These are phyloP conservation scores for Karstenula rhodostoma DNA, from an alignment of 2,329 filamentous ascomycete species.

Conservation along the genomic window DNA sequence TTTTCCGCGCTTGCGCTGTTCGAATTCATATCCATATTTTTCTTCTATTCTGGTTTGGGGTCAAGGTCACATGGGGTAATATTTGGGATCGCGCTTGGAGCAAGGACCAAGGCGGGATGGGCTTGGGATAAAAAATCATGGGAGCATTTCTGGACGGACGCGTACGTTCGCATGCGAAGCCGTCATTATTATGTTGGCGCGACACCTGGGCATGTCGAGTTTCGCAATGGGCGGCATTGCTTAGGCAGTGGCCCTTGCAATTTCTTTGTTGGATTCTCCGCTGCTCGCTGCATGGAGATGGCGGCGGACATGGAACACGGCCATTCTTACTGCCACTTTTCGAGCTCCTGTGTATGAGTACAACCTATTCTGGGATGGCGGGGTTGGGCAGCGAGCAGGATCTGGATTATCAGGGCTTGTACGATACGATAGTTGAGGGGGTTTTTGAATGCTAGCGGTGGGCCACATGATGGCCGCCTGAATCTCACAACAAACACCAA, in stretches of 20 bases:
- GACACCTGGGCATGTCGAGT: background rate
- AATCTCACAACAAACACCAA: background rate
- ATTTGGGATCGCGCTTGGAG: background rate
- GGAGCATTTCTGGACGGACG: conserved; percentile 4
- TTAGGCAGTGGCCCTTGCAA: background rate
- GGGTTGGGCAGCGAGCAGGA: background rate
- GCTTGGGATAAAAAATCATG: background rate
- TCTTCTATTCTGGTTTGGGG: background rate
- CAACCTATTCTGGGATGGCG: background rate
- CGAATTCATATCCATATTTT: conserved; percentile 1
- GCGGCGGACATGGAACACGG: background rate
- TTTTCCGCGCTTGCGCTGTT: background rate
- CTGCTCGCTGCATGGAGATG: conserved; percentile 1
- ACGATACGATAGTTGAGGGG: background rate
- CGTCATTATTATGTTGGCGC: background rate
- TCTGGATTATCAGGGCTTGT: background rate
- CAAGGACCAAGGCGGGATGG: background rate
- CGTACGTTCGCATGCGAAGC: background rate
- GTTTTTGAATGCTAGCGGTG: background rate
- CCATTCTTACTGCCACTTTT: background rate
- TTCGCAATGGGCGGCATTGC: conserved; percentile 3
- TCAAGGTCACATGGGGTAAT: background rate
- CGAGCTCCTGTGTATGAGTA: conserved; percentile 4
- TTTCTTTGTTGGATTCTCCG: conserved; percentile 5
- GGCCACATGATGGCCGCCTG: background rate